These are phyloP conservation scores for Euryodendron excelsum DNA, from an alignment of 148 eudicot species.

Conservation along the genomic window DNA sequence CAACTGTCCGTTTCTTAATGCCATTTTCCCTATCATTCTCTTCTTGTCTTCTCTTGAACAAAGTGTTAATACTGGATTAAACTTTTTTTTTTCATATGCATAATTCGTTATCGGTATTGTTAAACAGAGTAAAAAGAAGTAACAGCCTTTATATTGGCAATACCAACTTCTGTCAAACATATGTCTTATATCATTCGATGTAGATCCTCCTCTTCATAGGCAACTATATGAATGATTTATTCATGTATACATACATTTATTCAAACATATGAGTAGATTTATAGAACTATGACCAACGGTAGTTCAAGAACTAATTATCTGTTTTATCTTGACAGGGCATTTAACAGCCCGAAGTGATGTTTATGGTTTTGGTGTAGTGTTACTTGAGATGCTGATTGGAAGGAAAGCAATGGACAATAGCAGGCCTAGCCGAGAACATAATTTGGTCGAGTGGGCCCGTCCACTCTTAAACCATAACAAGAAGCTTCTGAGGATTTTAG, in stretches of 20 bases:
- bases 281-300: neutral
- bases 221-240: neutral
- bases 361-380: slow-evolving; percentile 82
- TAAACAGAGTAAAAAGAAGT: too few relatives aligned
- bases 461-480: slow-evolving; percentile 74
- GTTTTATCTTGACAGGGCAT: slow-evolving; percentile 49
- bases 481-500: slow-evolving; percentile 62
- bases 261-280: too few relatives aligned
- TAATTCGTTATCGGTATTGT: too few relatives aligned
- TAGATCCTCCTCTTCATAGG: neutral
- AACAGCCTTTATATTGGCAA: neutral
- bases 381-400: slow-evolving; percentile 88
- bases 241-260: neutral
- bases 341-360: slow-evolving; percentile 84
- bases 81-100: neutral
- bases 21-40: neutral
- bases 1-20: neutral
- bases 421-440: slow-evolving; percentile 79
- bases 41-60: neutral
- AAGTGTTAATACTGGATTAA: neutral
- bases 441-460: slow-evolving; percentile 81
- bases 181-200: neutral
- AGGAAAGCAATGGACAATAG: slow-evolving; percentile 75
- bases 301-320: neutral
- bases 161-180: neutral